These are phyloP conservation scores for Talaromyces liani DNA, from an alignment of 495 filamentous ascomycete species.

Conservation along the genomic window DNA sequence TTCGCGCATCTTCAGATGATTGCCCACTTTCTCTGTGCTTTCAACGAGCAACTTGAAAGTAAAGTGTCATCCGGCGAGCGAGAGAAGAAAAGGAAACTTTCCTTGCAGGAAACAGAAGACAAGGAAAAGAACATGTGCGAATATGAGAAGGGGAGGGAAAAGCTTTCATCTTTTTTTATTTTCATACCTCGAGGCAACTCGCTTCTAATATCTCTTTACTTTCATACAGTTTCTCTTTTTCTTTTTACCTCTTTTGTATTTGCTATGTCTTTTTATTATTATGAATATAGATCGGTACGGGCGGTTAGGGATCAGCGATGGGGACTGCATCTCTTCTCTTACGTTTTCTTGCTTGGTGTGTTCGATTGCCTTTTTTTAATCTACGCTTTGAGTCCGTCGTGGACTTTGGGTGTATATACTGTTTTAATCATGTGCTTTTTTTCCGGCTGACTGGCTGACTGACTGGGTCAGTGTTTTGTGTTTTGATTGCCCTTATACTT, in stretches of 20 bases:
- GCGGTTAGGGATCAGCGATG: conserved; percentile 8
- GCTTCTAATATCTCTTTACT: conserved; percentile 3
- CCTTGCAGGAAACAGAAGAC: background rate
- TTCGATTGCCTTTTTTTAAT: background rate
- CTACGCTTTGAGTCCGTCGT: conserved; percentile 4
- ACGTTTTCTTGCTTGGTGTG: background rate
- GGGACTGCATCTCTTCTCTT: conserved; percentile 1
- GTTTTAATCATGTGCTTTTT: conserved; percentile 7
- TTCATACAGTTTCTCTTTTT: background rate
- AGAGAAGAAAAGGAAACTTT: background rate
- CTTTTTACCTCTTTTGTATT: background rate
- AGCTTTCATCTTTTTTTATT: conserved; percentile 1
- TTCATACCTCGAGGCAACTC: background rate
- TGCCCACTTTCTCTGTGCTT: background rate
- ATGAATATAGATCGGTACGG: conserved; percentile 9
- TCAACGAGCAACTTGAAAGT: background rate
- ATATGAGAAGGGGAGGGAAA: conserved; percentile 1
- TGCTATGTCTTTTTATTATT: conserved; percentile 1
- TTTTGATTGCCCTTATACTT: background rate
- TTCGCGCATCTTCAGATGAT: background rate
- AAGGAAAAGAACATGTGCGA: background rate
- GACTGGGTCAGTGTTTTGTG: background rate
- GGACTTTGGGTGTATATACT: conserved; percentile 7
- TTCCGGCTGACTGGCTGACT: background rate
- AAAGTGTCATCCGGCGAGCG: background rate